Conservation (phyloP, 441 rosid species). For the Aleurites moluccanus region DNA sequence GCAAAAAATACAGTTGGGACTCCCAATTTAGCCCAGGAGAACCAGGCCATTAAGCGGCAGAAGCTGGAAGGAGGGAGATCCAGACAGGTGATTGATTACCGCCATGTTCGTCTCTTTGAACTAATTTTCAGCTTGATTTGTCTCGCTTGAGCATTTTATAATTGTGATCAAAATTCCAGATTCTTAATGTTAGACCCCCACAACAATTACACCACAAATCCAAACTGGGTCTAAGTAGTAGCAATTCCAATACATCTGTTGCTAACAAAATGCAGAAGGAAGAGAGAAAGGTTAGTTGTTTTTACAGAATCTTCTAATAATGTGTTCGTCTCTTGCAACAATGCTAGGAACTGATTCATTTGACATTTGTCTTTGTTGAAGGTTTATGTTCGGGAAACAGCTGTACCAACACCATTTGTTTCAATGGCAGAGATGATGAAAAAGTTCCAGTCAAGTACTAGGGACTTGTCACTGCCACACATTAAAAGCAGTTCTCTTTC, state of each 20-base stretch:
- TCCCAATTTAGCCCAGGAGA: constrained; percentile 66
- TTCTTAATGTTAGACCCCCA: constrained; percentile 68
- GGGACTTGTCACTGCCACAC: constrained; percentile 64
- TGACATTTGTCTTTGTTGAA: constrained; percentile 24
- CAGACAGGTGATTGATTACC: constrained; percentile 61
- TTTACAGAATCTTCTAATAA: not conserved
- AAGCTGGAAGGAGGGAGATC: constrained; percentile 90
- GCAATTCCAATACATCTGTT: constrained; percentile 44
- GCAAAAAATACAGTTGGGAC: constrained; percentile 38
- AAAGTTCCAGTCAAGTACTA: constrained; percentile 82
- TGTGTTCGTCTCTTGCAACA: not conserved
- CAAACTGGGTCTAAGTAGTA: constrained; percentile 54
- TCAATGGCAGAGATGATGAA: constrained; percentile 90
- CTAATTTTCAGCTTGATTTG: not conserved
- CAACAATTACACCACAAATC: constrained; percentile 77
- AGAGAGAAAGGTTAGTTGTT: constrained; percentile 71
- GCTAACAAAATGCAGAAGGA: constrained; percentile 48
- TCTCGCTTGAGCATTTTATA: constrained; percentile 9
- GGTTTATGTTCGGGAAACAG: constrained; percentile 73
- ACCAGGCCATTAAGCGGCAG: constrained; percentile 93
- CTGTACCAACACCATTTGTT: constrained; percentile 54
- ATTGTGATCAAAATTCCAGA: constrained; percentile 44
- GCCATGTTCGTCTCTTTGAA: not conserved
- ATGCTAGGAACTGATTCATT: not conserved
- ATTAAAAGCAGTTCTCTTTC: constrained; percentile 34